Base-by-base conservation (phyloP, 2,329 filamentous ascomycete species). In the Penicillium frequentans region DNA sequence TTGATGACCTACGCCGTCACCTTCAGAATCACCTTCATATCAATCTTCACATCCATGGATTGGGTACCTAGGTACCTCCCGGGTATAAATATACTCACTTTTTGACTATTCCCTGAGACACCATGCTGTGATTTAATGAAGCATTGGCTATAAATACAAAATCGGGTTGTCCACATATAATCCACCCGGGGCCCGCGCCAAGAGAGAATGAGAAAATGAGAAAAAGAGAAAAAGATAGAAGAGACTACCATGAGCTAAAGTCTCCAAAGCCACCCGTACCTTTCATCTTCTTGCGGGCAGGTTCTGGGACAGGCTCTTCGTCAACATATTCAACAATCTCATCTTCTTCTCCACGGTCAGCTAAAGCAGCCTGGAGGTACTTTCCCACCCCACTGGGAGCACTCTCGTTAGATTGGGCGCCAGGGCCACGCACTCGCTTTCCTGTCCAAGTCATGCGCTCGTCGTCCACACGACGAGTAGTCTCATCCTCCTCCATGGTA, bases 391-490 rank as follows among this genome's bases (percentile, higher is more conserved):
- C 75, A 13, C 86, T 86, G 5, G 74, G 73, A 14, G 74, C 73
- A 27, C 76, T 75, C 14, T 70, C 73, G 27, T 72, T 70, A 1
- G 82, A 82, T 1, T 86, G 79, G 0, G 81, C 85, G 1, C 86
- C 89, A 67, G 89, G 85, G 1, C 80, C 82, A 26, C 92, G 81
- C 49, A 99, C 86, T 42, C 93, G 82, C 78, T 98, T 99, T 3
- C 95, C 95, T 3, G 95, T 98, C 95, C 95, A 99, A 3, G 95
- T 99, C 2, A 90, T 88, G 71, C 85, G 86, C 68, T 98, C 92
- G 69, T 97, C 93, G 53, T 96, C 93, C 1, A 83, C 78, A 56
- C 82, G 62, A 43, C 61, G 67, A 48, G 59, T 55, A 14, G 55
- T 56, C 51, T 71, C 64, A 11, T 72, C 67, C 27, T 69, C 63